Base-by-base conservation (phyloP, 257 asterid genomes). In the Anisodus tanguticus region DNA sequence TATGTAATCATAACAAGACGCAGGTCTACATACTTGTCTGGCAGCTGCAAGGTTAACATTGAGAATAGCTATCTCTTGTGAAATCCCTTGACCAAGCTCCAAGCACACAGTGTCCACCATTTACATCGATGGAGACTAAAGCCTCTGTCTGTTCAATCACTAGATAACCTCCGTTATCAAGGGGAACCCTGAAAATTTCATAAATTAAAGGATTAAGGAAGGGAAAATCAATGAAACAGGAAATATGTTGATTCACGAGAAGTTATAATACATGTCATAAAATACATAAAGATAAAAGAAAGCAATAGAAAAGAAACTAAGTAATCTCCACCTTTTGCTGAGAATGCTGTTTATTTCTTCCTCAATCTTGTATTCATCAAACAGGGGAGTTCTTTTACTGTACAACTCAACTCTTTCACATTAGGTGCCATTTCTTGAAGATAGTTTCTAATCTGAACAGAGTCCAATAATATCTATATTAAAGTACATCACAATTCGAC, bases 101-200 rank as follows among this genome's bases (percentile, higher is more conserved):
- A 83, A 97, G 95, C 96, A 97, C 90, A 88, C 97, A 95, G 3
- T 92, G 98, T 19, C 98, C 99, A 66, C 99, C 98, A 88, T 97
- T 97, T 83, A 97, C 99, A 88, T 97, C 99, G 83, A 97, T 93
- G 77, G 99, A 97, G 80, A 97, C 97, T 82, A 97, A 82, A 62
- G 99, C 99, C 83, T 97, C 99, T 1, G 98, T 97, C 88, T 97
- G 99, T 89, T 97, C 99, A 85, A 97, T 97, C 86, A 97, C 98
- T 84, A 97, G 89, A 93, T 93, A 95, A 84, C 99, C 99, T 79
- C 99, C 99, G 82, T 97, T 95, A 87, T 86, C 93, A 84, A 97
- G 94, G 69, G 94, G 90, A 87, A 97, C 98, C 94, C 99, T 97
- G 91, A 41, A 77, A 49, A 83, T 69, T 84, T 66, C 83, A 41